Percentiles rank a stretch among this genome's conserved stretches.
Conservation (phyloP, 768 basidiomycete species). For the Candolleomyces eurysporus region DNA sequence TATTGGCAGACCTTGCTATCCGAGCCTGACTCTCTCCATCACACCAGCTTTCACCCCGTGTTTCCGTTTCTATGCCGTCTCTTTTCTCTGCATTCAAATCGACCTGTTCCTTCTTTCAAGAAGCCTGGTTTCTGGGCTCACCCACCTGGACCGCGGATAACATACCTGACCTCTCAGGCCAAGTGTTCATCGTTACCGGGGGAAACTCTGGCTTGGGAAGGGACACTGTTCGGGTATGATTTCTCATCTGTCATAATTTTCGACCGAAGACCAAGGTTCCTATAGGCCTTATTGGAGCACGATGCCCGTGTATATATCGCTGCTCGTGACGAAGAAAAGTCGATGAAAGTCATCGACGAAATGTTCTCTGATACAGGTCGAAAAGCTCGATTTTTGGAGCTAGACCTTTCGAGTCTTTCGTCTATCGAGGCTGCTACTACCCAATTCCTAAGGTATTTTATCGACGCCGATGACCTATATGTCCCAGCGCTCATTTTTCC, state of each 20-base stretch:
- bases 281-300: conserved; percentile 48
- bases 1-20: no score
- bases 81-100: background rate
- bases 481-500: conserved; percentile 17
- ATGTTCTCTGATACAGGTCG: conserved; percentile 51
- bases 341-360: conserved; percentile 47
- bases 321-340: conserved; percentile 41
- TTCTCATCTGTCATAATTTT: no score
- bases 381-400: conserved; percentile 37
- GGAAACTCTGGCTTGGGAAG: conserved; percentile 51
- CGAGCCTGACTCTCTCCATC: no score
- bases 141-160: conserved; percentile 34
- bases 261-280: no score
- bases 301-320: conserved; percentile 70
- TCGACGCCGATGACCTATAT: conserved; percentile 4
- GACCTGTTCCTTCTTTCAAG: conserved; percentile 1
- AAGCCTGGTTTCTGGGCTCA: conserved; percentile 9
- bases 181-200: conserved; percentile 36
- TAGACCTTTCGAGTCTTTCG: conserved; percentile 42
- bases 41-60: background rate
- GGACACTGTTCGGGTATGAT: conserved; percentile 50
- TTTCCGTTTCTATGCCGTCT: background rate
- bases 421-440: conserved; percentile 38
- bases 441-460: conserved; percentile 41
- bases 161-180: conserved; percentile 47